Base-by-base conservation (phyloP, 2,329 filamentous ascomycete species). In the Monosporascus sp. region DNA sequence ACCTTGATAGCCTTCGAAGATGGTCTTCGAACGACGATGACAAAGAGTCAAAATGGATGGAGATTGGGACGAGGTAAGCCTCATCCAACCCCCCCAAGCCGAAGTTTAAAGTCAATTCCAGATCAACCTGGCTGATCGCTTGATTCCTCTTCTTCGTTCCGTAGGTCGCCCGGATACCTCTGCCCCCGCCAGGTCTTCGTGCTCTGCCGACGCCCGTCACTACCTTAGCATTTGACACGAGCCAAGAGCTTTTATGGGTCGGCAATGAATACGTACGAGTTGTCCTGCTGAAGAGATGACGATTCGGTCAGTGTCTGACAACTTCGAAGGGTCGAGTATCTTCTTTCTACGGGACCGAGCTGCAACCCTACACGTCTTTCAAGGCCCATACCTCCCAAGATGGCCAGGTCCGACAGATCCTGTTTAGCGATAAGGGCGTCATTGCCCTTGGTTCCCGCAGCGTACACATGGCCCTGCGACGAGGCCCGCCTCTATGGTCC, bases 351-450 rank as follows among this genome's bases (percentile, higher is more conserved):
- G 88, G 91, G 51, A 83, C 84, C 51, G 90, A 96, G 56, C 79
- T 97, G 48, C 88, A 93, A 65, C 82, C 84, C 66, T 97, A 99
- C 70, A 96, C 92, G 5, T 95, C 93, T 38, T 93, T 94, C 71
- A 87, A 87, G 68, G 89, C 87, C 43, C 91, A 96, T 69, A 76
- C 79, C 2, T 76, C 80, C 5, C 72, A 82, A 58, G 89, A 96
- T 70, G 91, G 91, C 24, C 77, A 86, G 3, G 87, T 99, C 41
- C 88, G 89, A 58, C 93, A 97, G 67, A 83, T 99, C 45, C 78
- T 97, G 31, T 89, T 97, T 68, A 93, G 93, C 67, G 91, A 97
- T 58, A 90, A 88, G 67, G 94, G 95, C 20, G 84, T 99, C 43
- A 82, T 99, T 51, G 88, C 86, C n/a, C 72, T 99, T 49, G 91